Base-by-base conservation (phyloP, 2,329 filamentous ascomycete genomes). In the Ceratocystis alfenasii region DNA sequence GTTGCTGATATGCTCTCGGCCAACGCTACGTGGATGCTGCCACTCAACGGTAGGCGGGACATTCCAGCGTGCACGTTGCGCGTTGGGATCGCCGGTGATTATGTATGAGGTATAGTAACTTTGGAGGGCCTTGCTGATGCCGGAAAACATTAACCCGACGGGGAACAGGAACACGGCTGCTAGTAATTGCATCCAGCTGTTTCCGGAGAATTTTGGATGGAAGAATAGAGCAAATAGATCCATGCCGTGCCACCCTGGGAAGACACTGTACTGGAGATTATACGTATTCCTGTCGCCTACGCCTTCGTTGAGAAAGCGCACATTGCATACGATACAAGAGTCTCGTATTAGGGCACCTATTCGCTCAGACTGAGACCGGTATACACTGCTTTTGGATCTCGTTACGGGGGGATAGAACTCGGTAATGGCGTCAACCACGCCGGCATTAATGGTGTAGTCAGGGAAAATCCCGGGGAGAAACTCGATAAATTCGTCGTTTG, bases 221-320 rank as follows among this genome's bases (percentile, higher is more conserved):
- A 74, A 78, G 69, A 78, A 79, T 1, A 75, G 74, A 17, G 76
- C 72, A 5, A 78, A 68, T 5, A 79, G 70, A 66, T 79, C 77
- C 6, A 73, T 72, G 6, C 71, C 77, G 68, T 79, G 77, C 59
- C 73, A 72, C 5, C 74, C 76, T 0, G 76, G 76, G 5, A 73
- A 71, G 6, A 76, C 71, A 5, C 72, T 73, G 70, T 78, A 79
- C 67, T 77, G 75, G 70, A 78, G 74, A 62, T 72, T 74, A 67
- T 72, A 79, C 2, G 73, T 72, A 36, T 73, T 75, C 2, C 70
- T 70, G 48, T 72, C 71, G 17, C 72, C 70, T 62, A 76, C 73
- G 2, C 74, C 75, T 65, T 76, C 72, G n/a, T 73, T 74, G 33
- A 79, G 69, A 68, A 72, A 72, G 20, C 74, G 72, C 45, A 74